Evolutionary conservation across 306 rosid species (phyloP).

Genomic region (Alnus rubra): DNA sequence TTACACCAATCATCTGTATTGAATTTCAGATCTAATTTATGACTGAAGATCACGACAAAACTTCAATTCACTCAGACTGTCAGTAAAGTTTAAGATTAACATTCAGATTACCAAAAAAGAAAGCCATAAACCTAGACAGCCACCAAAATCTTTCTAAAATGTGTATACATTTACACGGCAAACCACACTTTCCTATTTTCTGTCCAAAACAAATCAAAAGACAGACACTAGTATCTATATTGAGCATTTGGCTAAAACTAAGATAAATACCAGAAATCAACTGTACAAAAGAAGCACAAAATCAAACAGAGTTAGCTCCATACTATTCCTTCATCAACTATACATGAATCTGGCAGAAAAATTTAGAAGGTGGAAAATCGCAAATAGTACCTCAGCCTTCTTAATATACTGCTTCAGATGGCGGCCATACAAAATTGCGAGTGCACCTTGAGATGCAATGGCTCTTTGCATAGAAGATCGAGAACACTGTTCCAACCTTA

Average conservation of each 20-base stretch:
- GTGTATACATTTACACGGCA: constrained; percentile 3
- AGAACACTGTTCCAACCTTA: constrained; percentile 80
- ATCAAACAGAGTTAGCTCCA: neutral
- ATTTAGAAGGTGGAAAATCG: constrained; percentile 6
- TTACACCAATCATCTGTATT: neutral
- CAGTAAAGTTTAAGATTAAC: neutral
- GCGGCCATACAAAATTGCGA: constrained; percentile 70
- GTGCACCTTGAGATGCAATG: constrained; percentile 66
- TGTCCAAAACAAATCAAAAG: neutral
- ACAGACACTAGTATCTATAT: neutral
- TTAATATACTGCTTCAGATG: constrained; percentile 59
- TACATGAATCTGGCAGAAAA: neutral
- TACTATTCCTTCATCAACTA: neutral
- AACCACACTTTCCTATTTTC: neutral
- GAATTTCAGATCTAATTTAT: neutral
- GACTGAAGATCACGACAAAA: neutral
- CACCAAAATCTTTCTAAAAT: constrained; percentile 15
- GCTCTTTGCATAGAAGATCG: constrained; percentile 53
- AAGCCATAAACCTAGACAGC: constrained; percentile 21
- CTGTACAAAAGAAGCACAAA: neutral
- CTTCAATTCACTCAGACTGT: neutral
- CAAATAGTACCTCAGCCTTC: constrained; percentile 58
- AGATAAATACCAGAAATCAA: neutral
- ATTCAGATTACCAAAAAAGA: constrained; percentile 5
- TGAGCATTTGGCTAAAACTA: neutral